Base-by-base conservation (phyloP, 2,329 filamentous ascomycete species). In the Seiridium cupressi region DNA sequence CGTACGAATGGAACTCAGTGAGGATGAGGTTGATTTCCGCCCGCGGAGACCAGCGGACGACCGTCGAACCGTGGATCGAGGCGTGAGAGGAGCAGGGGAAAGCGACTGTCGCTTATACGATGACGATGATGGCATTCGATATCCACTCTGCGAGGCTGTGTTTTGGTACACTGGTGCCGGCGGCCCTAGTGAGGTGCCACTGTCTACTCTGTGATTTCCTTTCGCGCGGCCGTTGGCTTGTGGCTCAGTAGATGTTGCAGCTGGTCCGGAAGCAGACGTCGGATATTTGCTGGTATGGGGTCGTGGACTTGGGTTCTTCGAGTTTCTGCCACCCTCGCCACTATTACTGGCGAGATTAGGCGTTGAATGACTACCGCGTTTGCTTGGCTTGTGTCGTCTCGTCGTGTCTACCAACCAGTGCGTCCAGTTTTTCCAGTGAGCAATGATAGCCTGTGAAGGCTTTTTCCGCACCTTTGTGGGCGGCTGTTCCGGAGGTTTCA, bases 21-120 rank as follows among this genome's bases (percentile, higher is more conserved):
- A 98, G 0, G 93, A 97, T 0, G 93, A 97, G 0, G 95, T 99
- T 0, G 94, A 98, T 73, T 98, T 98, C 62, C 95, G 87, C 44
- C 95, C 94, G 35, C 93, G 87, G 49, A 98, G 83, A 36, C 94
- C 93, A 48, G 84, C 86, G 4, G 92, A 96, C 2, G 92, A 87
- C 42, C 93, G 89, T 9, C 95, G 88, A 68, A 96, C 90, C 1
- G 91, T 91, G 4, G 92, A 93, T 44, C 93, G 89, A 3, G 95
- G 94, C 0, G 95, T 98, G 46, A 97, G 75, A 0, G 95, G 94
- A 3, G 89, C 89, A 0, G 95, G 95, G 0, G 92, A 96, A 8
- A 96, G 77, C 0, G 93, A 97, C 62, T 92, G 90, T 13, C 92
- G 85, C 68, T 89, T 89, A 69, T 87, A 85, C n/a, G 71, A 75